These are phyloP conservation scores for Russula virescens DNA, from an alignment of 768 basidiomycete genomes.

Conservation along the genomic window DNA sequence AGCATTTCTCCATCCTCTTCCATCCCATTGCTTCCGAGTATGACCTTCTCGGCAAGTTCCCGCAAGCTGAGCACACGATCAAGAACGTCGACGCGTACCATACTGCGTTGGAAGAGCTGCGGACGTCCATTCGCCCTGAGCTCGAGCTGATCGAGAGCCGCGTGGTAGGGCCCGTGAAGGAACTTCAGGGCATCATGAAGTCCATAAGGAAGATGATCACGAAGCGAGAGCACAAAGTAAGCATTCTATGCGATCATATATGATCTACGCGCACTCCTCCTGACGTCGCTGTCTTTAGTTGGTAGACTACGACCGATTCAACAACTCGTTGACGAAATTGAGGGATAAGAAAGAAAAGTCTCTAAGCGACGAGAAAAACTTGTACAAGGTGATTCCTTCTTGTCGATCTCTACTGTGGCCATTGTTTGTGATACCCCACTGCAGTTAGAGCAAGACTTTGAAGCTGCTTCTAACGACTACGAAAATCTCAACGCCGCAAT, in stretches of 20 bases:
- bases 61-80: conserved; percentile 71
- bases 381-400: conserved; percentile 68
- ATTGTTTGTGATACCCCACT: not conserved
- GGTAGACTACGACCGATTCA: conserved; percentile 91
- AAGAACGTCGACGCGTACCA: conserved; percentile 70
- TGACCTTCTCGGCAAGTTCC: conserved; percentile 71
- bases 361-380: conserved; percentile 90
- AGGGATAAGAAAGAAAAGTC: conserved; percentile 99
- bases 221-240: conserved; percentile 94
- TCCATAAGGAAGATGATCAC: conserved; percentile 88
- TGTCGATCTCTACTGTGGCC: conserved; percentile 25
- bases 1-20: conserved; percentile 59
- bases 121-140: conserved; percentile 75
- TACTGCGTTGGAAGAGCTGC: conserved; percentile 75
- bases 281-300: conserved; percentile 42
- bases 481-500: conserved; percentile 86
- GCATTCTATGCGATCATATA: conserved; percentile 9
- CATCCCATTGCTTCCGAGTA: conserved; percentile 70
- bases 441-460: conserved; percentile 94
- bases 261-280: not conserved
- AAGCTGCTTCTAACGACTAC: conserved; percentile 85
- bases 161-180: conserved; percentile 81
- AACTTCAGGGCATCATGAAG: conserved; percentile 83
- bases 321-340: conserved; percentile 91
- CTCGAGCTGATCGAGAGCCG: conserved; percentile 90